Evolutionary conservation across 305 asterid species (phyloP), one percentile per base, ranked within the genome.

Genomic region (Striga hermonthica): DNA sequence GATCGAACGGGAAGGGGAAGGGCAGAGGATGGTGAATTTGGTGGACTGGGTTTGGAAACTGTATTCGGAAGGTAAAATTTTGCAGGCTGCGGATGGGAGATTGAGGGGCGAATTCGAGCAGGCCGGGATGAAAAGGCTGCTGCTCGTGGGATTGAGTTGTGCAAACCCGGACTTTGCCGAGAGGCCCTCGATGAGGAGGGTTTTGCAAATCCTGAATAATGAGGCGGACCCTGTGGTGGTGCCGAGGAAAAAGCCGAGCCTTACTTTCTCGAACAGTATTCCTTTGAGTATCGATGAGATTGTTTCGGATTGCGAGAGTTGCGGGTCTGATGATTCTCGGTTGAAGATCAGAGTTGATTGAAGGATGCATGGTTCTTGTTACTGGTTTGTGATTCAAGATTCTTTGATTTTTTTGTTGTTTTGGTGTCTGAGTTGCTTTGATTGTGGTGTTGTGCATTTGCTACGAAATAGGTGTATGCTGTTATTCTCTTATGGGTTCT

Each of bases 41-140:
- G 86, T 81, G 52, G 86, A 81, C 55, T 81, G 83, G 83, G 86
- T 78, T 35, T 81, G 86, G 86, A 72, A 14, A 11, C 5, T 72
- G 76, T 63, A 78, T 28, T 78, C 74, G 4, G 81, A 81, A 14
- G 86, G 86, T 55, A 71, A 39, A 43, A 44, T 81, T 2, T 49
- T 43, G 1, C 63, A 50, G 5, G 86, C 81, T 0, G 80, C 75
- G 0, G 86, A 81, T 36, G 68, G 6, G 6, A 16, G 79, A 6
- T 59, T 81, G 81, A 66, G 58, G 0, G 79, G 81, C 2, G 79
- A 62, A 53, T 81, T 64, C 11, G 75, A 73, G 0, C 74, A 62
- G 71, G 64, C 12, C 3, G 83, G 60, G 77, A 72, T 81, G 79
- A 68, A 13, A 71, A 70, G 62, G 62, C 36, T 81, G 79, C 52